phyloP scores from a whole-genome alignment of 2,329 filamentous ascomycete species.

The Neofusicoccum ribis region DNA sequence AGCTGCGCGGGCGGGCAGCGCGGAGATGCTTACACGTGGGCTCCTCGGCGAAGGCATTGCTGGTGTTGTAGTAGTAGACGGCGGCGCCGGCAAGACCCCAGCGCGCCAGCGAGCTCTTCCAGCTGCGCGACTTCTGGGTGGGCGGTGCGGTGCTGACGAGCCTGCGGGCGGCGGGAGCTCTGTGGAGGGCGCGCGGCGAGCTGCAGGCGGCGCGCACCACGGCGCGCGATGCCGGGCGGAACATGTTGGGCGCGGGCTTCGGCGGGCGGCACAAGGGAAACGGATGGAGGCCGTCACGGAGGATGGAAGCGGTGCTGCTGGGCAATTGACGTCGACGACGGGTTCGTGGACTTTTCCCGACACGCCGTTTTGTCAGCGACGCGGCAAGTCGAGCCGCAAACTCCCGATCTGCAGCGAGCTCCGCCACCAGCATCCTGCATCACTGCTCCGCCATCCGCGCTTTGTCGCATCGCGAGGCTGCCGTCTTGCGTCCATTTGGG shows the following conservation, averaged over 20 bases:
- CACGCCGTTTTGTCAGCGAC: slow-evolving; percentile 2
- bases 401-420: slow-evolving; percentile 1
- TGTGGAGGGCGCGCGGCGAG: slow-evolving; percentile 35
- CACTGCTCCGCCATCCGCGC: background rate
- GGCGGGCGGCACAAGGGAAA: background rate
- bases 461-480: too few relatives aligned
- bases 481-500: too few relatives aligned
- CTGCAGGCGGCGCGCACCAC: slow-evolving; percentile 34
- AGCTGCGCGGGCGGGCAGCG: background rate
- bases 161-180: slow-evolving; percentile 43
- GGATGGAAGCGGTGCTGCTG: slow-evolving; percentile 2
- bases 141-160: slow-evolving; percentile 61
- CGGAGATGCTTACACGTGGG: slow-evolving; percentile 56
- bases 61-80: slow-evolving; percentile 95
- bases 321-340: slow-evolving; percentile 12
- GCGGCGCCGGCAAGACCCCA: slow-evolving; percentile 74
- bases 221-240: slow-evolving; percentile 51
- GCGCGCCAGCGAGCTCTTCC: slow-evolving; percentile 74
- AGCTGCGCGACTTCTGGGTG: slow-evolving; percentile 70
- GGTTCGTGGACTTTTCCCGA: background rate
- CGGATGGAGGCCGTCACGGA: background rate
- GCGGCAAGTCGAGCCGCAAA: background rate
- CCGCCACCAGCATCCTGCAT: background rate
- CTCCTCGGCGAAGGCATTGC: slow-evolving; percentile 82
- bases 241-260: slow-evolving; percentile 44